A percentile compares a stretch with the other conserved stretches of the same genome.
These are phyloP conservation scores for Fusarium chaquense DNA, from an alignment of 2,329 filamentous ascomycete species.

Conservation along the genomic window DNA sequence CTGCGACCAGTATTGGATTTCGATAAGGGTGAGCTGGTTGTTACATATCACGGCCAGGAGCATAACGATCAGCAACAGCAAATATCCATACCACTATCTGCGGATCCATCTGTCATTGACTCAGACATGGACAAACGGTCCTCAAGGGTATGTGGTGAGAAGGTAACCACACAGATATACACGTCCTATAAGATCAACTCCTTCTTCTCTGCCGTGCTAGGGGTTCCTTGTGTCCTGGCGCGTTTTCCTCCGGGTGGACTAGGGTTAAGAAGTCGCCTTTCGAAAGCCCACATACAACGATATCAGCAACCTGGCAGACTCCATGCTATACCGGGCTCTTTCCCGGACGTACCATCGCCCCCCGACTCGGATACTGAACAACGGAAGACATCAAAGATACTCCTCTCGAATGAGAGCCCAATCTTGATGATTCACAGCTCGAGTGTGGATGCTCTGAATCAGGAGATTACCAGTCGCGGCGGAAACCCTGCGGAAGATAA, in stretches of 20 bases:
- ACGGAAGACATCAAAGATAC: constrained; percentile 65
- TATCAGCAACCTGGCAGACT: constrained; percentile 57
- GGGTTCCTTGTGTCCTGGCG: constrained; percentile 84
- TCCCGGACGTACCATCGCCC: constrained; percentile 65
- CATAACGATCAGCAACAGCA: constrained; percentile 48
- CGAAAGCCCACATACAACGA: constrained; percentile 76
- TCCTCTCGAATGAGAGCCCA: constrained; percentile 93
- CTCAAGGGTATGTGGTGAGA: constrained; percentile 86
- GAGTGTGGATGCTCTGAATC: constrained; percentile 83
- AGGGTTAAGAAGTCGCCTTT: constrained; percentile 71
- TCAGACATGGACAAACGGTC: constrained; percentile 56
- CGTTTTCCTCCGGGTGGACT: constrained; percentile 79
- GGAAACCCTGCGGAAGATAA: constrained; percentile 75
- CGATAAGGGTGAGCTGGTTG: constrained; percentile 70
- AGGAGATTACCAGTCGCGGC: constrained; percentile 72
- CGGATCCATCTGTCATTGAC: constrained; percentile 70
- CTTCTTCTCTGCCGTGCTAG: constrained; percentile 83
- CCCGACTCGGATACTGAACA: constrained; percentile 68
- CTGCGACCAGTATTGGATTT: constrained; percentile 82
- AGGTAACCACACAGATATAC: constrained; percentile 78
- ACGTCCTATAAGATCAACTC: constrained; percentile 71
- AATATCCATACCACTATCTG: constrained; percentile 73
- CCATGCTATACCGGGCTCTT: constrained; percentile 63
- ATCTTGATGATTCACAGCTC: constrained; percentile 86
- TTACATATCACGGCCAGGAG: constrained; percentile 62